Evolutionary conservation across 306 rosid species (phyloP).

Genomic region (Cicer yamashitae): DNA sequence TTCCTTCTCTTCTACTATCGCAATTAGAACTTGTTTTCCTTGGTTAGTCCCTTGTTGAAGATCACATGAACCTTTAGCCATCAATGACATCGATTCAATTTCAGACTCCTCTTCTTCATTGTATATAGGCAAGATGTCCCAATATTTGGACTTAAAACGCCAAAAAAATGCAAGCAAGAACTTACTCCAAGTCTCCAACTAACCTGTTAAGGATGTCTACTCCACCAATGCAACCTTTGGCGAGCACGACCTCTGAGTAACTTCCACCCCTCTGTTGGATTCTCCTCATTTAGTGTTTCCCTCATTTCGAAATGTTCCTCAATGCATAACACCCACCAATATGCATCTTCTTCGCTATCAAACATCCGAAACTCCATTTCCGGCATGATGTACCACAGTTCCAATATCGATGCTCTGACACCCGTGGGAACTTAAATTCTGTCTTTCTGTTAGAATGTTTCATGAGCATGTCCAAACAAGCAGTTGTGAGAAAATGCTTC

Average conservation of each 20-base stretch:
- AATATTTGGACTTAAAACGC: not conserved
- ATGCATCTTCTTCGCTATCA: not conserved
- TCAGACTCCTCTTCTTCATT: not conserved
- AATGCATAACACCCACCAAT: not conserved
- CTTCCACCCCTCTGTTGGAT: not conserved
- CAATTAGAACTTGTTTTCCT: not conserved
- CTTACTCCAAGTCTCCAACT: not conserved
- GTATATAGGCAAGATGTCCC: not conserved
- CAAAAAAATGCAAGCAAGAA: not conserved
- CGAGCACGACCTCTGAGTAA: not conserved
- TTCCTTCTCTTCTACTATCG: not conserved
- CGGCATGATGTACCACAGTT: not conserved
- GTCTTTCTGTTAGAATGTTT: not conserved
- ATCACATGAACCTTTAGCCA: not conserved
- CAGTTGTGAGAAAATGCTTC: not conserved
- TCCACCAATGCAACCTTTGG: not conserved
- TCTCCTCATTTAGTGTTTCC: not conserved
- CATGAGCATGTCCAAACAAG: not conserved
- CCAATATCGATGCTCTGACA: not conserved
- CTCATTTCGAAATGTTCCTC: not conserved
- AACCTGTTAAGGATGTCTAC: not conserved
- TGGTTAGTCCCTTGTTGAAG: not conserved
- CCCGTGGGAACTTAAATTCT: not conserved
- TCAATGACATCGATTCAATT: not conserved
- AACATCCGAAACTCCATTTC: not conserved